These are phyloP conservation scores for Diaporthe humulicola DNA, from an alignment of 2,329 filamentous ascomycete genomes.

Conservation along the genomic window DNA sequence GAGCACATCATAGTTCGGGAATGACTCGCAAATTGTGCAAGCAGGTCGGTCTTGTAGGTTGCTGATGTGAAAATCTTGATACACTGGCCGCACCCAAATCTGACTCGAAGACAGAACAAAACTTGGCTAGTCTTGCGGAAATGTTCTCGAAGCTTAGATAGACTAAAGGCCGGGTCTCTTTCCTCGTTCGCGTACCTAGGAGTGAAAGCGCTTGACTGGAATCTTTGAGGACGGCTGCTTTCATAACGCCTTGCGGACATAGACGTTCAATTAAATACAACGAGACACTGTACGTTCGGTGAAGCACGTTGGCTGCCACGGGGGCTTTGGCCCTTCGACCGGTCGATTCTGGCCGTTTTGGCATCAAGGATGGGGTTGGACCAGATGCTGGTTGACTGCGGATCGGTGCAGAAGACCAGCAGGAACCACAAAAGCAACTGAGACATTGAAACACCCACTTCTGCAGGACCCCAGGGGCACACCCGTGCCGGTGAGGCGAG, in stretches of 20 bases:
- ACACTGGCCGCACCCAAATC: neutral
- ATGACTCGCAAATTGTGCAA: slow-evolving; percentile 28
- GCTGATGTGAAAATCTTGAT: slow-evolving; percentile 14
- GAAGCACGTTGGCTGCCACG: neutral
- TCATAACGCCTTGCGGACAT: neutral
- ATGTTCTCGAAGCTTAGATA: slow-evolving; percentile 25
- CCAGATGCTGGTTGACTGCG: slow-evolving; percentile 15
- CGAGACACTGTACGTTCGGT: neutral
- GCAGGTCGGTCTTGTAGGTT: neutral
- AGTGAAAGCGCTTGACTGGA: neutral
- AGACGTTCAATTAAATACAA: neutral
- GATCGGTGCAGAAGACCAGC: slow-evolving; percentile 26
- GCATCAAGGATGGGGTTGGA: neutral
- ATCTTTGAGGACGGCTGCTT: neutral
- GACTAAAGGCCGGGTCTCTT: neutral
- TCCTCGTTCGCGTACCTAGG: neutral
- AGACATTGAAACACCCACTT: slow-evolving; percentile 35
- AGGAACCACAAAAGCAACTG: slow-evolving; percentile 33
- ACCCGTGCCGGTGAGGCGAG: slow-evolving; percentile 17
- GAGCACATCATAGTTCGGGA: slow-evolving; percentile 29
- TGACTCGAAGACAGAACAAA: slow-evolving; percentile 24
- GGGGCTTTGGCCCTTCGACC: neutral
- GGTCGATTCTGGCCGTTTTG: slow-evolving; percentile 17
- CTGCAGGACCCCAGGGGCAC: slow-evolving; percentile 35
- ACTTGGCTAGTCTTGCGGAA: slow-evolving; percentile 3